These are phyloP conservation scores for Monosporascus sp. DNA, from an alignment of 2,329 filamentous ascomycete species.

Conservation along the genomic window DNA sequence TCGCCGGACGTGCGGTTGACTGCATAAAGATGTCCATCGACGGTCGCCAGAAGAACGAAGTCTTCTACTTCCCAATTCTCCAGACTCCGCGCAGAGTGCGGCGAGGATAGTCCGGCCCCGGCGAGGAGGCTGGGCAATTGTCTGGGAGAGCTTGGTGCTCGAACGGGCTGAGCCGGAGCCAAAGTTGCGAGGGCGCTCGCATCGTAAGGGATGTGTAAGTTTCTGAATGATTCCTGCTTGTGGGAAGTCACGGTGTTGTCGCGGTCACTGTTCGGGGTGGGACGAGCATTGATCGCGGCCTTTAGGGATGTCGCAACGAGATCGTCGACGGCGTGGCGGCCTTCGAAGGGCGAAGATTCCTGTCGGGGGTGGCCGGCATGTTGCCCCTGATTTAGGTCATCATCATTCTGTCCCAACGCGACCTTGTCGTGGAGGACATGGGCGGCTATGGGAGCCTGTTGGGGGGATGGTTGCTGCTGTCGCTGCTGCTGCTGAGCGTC, in stretches of 20 bases:
- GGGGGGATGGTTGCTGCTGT: constrained; percentile 19
- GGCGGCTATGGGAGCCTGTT: constrained; percentile 16
- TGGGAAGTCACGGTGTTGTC: constrained; percentile 12
- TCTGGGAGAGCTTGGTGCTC: constrained; percentile 80
- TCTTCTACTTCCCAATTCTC: constrained; percentile 99
- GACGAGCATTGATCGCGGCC: constrained; percentile 9
- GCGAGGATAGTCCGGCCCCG: constrained; percentile 67
- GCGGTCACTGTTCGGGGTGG: constrained; percentile 10
- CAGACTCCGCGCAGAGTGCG: constrained; percentile 91
- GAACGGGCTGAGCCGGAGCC: constrained; percentile 92
- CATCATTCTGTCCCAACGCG: constrained; percentile 12
- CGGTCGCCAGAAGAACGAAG: constrained; percentile 99
- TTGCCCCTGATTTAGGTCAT: constrained; percentile 9
- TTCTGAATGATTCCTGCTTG: constrained; percentile 12
- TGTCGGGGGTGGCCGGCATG: constrained; percentile 11
- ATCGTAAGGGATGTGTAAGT: constrained; percentile 47
- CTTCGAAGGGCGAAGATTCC: constrained; percentile 14
- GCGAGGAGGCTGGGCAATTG: constrained; percentile 48
- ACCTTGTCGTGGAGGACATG: constrained; percentile 17
- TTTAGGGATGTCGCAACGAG: constrained; percentile 21
- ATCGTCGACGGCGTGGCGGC: constrained; percentile 12
- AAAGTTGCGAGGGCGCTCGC: constrained; percentile 96
- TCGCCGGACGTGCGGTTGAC: constrained; percentile 81
- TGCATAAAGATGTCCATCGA: constrained; percentile 94
- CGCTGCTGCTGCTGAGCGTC: constrained; percentile 55